Evolutionary conservation across 352 stramenopile genomes (phyloP).

Genomic region (Phytophthora tubulina): DNA sequence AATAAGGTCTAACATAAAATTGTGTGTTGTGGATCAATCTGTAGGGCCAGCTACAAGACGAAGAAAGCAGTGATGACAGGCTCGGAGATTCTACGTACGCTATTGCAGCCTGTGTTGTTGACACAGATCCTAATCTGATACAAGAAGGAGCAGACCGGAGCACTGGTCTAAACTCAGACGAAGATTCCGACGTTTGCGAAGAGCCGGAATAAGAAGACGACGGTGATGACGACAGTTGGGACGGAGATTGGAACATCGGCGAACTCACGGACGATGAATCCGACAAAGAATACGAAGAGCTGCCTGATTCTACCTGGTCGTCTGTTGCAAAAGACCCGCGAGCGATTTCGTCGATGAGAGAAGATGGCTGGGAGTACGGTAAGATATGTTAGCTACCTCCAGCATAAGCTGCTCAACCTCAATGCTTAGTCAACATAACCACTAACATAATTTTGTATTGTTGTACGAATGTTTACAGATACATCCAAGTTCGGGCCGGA

Average conservation of each 20-base stretch:
- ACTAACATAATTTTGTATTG: constrained; percentile 11
- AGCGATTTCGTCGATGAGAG: background rate
- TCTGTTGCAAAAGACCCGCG: constrained; percentile 2
- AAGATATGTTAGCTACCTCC: constrained; percentile 13
- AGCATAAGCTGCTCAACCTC: constrained; percentile 2
- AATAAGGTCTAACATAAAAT: background rate
- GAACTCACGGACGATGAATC: constrained; percentile 8
- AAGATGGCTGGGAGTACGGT: constrained; percentile 19
- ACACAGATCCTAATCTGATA: constrained; percentile 18
- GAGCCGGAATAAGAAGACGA: constrained; percentile 16
- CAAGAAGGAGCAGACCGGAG: background rate
- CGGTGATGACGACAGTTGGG: constrained; percentile 3
- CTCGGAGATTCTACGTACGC: background rate
- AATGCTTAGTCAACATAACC: background rate
- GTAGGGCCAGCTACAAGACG: background rate
- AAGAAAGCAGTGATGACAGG: background rate
- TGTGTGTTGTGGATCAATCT: too few relatives aligned
- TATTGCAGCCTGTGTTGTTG: background rate
- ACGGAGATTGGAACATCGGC: constrained; percentile 12
- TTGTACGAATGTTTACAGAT: background rate
- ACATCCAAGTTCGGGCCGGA: constrained; percentile 3
- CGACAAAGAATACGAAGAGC: background rate
- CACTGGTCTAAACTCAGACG: constrained; percentile 15
- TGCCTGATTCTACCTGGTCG: constrained; percentile 10
- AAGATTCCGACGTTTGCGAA: background rate